Percentiles rank a stretch among this genome's conserved stretches.
Conservation (phyloP, 139 green algal species). For the Parachlorella kessleri region DNA sequence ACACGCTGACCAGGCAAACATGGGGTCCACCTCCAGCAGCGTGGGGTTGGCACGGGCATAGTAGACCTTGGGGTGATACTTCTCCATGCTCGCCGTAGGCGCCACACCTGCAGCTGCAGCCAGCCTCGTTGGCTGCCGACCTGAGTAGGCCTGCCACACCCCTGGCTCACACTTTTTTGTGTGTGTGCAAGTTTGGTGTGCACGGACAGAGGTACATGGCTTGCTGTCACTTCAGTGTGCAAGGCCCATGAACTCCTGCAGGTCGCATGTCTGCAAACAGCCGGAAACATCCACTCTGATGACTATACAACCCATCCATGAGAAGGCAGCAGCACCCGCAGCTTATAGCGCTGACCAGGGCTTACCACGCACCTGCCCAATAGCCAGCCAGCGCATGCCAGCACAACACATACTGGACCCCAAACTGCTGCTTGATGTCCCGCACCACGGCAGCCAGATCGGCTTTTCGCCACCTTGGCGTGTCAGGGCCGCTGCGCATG, state of each 20-base stretch:
- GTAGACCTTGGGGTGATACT: too few species aligned
- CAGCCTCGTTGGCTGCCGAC: not conserved
- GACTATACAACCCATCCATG: not conserved
- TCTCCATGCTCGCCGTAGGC: too few species aligned
- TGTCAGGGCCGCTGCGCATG: conserved; percentile 23
- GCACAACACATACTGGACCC: conserved; percentile 78
- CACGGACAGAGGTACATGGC: too few species aligned
- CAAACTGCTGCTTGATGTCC: conserved; percentile 51
- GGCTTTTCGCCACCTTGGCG: conserved; percentile 6
- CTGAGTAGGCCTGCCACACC: not conserved
- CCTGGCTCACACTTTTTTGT: not conserved
- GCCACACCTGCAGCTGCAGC: conserved; percentile 10
- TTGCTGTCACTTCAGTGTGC: too few species aligned
- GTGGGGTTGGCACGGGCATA: conserved; percentile 32
- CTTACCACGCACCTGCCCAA: conserved; percentile 23
- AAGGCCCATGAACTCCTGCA: too few species aligned
- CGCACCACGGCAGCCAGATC: conserved; percentile 64
- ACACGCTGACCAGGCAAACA: conserved; percentile 44
- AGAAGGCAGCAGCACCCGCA: not conserved
- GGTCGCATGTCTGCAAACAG: not conserved
- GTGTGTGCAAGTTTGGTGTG: not conserved
- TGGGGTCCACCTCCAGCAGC: conserved; percentile 57
- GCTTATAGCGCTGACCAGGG: not conserved
- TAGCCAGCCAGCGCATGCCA: conserved; percentile 89
- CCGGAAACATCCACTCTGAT: not conserved